These are phyloP conservation scores for Aspergillus texensis DNA, from an alignment of 2,329 filamentous ascomycete genomes.

Conservation along the genomic window DNA sequence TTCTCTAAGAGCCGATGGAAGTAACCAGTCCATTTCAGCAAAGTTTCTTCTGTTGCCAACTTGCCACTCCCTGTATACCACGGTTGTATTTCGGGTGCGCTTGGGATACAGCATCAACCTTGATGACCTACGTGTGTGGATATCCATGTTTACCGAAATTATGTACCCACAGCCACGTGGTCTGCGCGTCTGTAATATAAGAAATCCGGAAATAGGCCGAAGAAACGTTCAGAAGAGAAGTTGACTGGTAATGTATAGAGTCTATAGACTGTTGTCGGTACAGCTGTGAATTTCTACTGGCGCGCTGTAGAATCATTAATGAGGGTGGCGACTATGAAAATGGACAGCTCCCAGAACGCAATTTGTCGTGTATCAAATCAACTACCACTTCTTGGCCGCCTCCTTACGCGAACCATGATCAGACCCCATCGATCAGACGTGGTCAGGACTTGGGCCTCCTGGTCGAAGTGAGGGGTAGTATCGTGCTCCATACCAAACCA, in stretches of 20 bases:
- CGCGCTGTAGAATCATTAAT: background rate
- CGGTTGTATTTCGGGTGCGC: background rate
- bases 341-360: background rate
- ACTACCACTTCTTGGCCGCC: background rate
- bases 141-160: background rate
- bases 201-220: background rate
- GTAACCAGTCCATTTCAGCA: background rate
- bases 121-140: background rate
- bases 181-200: background rate
- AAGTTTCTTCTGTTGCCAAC: background rate
- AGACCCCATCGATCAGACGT: slow-evolving; percentile 6
- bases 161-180: background rate
- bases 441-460: slow-evolving; percentile 2
- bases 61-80: background rate
- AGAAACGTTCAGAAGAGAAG: background rate
- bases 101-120: background rate
- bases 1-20: background rate
- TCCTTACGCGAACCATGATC: slow-evolving; percentile 7
- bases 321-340: background rate
- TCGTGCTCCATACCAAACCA: background rate
- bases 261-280: background rate
- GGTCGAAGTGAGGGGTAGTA: background rate
- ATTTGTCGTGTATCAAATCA: background rate
- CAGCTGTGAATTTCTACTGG: background rate
- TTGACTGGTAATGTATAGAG: background rate